Evolutionary conservation across 805 yeast species (phyloP).

Genomic region (Schwanniomyces pseudopolymorphus): DNA sequence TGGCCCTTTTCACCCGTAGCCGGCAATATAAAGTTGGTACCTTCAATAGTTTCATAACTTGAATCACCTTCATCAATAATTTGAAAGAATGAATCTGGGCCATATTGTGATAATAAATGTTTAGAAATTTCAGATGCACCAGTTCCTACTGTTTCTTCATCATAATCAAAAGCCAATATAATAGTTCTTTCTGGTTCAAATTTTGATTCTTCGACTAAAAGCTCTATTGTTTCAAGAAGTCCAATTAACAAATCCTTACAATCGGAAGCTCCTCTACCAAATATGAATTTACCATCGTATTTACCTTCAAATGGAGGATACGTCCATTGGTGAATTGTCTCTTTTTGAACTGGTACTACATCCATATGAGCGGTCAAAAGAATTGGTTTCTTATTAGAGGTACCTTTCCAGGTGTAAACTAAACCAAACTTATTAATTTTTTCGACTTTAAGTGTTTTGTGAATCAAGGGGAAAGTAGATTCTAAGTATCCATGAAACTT

Average conservation of each 20-base stretch:
- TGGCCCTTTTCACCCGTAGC: slow-evolving; percentile 53
- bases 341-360: slow-evolving; percentile 42
- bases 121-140: slow-evolving; percentile 38
- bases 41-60: slow-evolving; percentile 24
- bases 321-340: slow-evolving; percentile 38
- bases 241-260: slow-evolving; percentile 46
- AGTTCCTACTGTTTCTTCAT: slow-evolving; percentile 47
- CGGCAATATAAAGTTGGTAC: slow-evolving; percentile 41
- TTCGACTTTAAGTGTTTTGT: slow-evolving; percentile 30
- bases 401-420: slow-evolving; percentile 39
- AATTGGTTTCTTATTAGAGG: slow-evolving; percentile 30
- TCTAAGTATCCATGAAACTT: slow-evolving; percentile 30
- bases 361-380: slow-evolving; percentile 41
- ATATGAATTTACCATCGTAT: slow-evolving; percentile 29
- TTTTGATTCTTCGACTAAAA: slow-evolving; percentile 24
- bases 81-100: slow-evolving; percentile 42
- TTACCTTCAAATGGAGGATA: slow-evolving; percentile 38
- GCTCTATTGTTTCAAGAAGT: slow-evolving; percentile 37
- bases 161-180: slow-evolving; percentile 49
- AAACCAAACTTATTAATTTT: slow-evolving; percentile 37
- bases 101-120: slow-evolving; percentile 35
- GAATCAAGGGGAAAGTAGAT: slow-evolving; percentile 32
- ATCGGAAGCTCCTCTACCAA: slow-evolving; percentile 37
- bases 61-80: slow-evolving; percentile 44
- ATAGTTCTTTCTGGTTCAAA: slow-evolving; percentile 46